These are phyloP conservation scores for Thermothielavioides terrestris DNA, from an alignment of 495 filamentous ascomycete species.

Conservation along the genomic window DNA sequence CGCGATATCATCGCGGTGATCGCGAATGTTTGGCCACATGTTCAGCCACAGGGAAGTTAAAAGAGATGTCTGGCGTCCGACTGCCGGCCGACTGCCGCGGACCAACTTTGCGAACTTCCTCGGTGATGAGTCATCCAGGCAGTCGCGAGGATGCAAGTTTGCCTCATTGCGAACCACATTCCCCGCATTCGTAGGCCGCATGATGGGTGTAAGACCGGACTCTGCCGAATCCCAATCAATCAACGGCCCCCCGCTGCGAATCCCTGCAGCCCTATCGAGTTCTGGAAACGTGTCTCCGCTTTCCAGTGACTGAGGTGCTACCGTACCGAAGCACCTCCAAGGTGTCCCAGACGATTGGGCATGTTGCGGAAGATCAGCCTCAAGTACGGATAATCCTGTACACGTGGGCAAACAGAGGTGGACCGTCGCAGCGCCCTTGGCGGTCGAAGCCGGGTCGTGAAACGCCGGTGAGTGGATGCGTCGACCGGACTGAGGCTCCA, in stretches of 20 bases:
- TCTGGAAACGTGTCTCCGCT: background rate
- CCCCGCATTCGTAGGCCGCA: constrained; percentile 1
- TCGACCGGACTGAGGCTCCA: background rate
- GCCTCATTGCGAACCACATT: constrained; percentile 11
- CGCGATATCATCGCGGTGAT: background rate
- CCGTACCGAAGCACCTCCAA: no score
- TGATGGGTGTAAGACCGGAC: constrained; percentile 1
- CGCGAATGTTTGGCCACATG: no score
- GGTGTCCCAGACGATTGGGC: background rate
- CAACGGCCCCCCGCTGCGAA: background rate
- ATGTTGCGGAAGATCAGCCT: background rate
- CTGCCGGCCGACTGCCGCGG: background rate
- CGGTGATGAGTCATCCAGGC: constrained; percentile 8
- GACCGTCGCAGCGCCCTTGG: background rate
- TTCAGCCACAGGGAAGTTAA: no score
- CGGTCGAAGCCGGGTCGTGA: background rate
- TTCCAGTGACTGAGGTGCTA: no score
- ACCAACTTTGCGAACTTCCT: background rate
- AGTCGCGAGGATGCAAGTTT: no score
- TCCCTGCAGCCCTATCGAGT: constrained; percentile 9
- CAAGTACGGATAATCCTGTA: no score
- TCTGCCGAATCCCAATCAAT: constrained; percentile 4
- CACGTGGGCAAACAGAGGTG: constrained; percentile 4
- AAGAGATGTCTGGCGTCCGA: no score
- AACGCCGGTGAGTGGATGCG: background rate